Conservation (phyloP, 257 asterid species). For the Rhazya stricta region DNA sequence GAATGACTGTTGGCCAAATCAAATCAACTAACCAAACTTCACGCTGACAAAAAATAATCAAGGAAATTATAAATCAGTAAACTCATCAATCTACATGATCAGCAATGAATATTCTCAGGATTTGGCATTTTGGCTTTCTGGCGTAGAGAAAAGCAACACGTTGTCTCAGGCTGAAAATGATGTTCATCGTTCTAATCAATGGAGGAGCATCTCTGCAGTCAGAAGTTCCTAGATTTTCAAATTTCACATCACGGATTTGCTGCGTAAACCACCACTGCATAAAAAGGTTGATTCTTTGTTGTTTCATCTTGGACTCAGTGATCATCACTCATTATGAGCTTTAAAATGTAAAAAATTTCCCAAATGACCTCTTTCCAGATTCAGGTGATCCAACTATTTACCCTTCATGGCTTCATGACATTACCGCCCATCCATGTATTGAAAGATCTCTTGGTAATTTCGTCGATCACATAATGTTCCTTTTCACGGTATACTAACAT, state of each 20-base stretch:
- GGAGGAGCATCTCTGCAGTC: not conserved
- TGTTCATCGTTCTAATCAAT: not conserved
- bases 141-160: not conserved
- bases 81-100: not conserved
- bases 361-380: not conserved
- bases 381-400: not conserved
- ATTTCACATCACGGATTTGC: not conserved
- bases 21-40: too few species aligned
- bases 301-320: not conserved
- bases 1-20: too few species aligned
- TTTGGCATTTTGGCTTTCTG: not conserved
- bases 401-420: too few species aligned
- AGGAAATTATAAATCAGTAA: too few species aligned
- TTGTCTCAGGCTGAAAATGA: not conserved
- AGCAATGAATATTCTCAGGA: not conserved
- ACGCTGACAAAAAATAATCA: too few species aligned
- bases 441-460: too few species aligned
- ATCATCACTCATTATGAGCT: not conserved
- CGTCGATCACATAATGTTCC: too few species aligned
- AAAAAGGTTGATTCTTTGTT: not conserved
- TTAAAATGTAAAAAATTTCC: not conserved
- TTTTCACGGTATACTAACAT: not conserved
- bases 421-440: too few species aligned
- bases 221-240: not conserved
- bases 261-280: not conserved